Conservation (phyloP, 352 stramenopile genomes). For the Halophytophthora batemanensis region DNA sequence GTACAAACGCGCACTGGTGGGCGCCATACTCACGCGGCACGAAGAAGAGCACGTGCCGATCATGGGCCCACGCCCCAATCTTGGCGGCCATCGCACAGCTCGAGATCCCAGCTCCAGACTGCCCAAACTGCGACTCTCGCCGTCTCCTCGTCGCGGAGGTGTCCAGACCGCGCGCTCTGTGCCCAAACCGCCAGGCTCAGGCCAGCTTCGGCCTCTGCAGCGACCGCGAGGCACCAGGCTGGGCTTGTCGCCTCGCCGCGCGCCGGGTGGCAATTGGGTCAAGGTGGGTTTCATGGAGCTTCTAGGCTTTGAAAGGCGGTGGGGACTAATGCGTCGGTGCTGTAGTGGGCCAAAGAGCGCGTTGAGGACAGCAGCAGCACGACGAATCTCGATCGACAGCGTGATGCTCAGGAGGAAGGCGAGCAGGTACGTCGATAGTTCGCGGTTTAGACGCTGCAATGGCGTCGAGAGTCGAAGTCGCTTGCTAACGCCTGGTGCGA, state of each 20-base stretch:
- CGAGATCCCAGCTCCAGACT: slow-evolving; percentile 21
- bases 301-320: slow-evolving; percentile 4
- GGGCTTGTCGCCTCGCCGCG: slow-evolving; percentile 14
- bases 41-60: slow-evolving; percentile 32
- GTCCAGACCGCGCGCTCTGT: slow-evolving; percentile 16
- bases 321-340: not conserved
- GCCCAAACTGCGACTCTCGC: slow-evolving; percentile 14
- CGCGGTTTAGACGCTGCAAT: slow-evolving; percentile 4
- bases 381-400: slow-evolving; percentile 8
- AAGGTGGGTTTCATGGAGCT: slow-evolving; percentile 22
- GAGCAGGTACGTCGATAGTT: slow-evolving; percentile 20
- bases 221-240: slow-evolving; percentile 20
- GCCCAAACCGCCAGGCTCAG: slow-evolving; percentile 15
- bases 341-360: slow-evolving; percentile 50
- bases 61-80: slow-evolving; percentile 36
- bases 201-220: slow-evolving; percentile 18
- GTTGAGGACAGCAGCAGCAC: slow-evolving; percentile 31
- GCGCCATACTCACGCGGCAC: slow-evolving; percentile 31
- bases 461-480: not conserved
- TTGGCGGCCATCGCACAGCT: slow-evolving; percentile 15
- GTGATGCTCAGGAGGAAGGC: slow-evolving; percentile 19
- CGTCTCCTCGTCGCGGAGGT: slow-evolving; percentile 1
- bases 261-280: slow-evolving; percentile 26
- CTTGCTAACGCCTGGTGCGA: slow-evolving; percentile 6
- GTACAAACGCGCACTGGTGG: slow-evolving; percentile 51